Conservation (phyloP, 345 rosid species). For the Microthlaspi erraticum region DNA sequence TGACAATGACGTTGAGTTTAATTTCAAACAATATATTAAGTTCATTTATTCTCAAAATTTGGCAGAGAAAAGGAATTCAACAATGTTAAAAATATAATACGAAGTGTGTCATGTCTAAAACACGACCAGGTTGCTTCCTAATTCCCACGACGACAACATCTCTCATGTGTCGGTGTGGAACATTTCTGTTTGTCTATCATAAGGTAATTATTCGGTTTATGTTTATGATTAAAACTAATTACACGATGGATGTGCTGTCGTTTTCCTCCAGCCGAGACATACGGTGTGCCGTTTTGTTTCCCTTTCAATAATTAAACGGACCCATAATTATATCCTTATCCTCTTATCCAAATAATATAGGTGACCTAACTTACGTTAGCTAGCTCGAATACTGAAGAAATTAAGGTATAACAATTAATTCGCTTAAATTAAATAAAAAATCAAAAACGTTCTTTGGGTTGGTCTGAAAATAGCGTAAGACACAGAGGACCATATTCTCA, state of each 20-base stretch:
- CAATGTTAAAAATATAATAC: background rate
- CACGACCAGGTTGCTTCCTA: background rate
- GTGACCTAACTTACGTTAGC: background rate
- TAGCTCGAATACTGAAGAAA: too few species aligned
- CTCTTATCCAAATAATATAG: background rate
- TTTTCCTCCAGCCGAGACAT: background rate
- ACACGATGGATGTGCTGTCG: constrained; percentile 21
- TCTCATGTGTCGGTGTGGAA: background rate
- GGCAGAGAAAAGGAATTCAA: too few species aligned
- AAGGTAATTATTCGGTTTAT: background rate
- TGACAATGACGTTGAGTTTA: constrained; percentile 13
- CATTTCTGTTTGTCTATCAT: background rate
- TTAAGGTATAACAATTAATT: too few species aligned
- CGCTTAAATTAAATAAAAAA: too few species aligned
- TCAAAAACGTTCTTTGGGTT: too few species aligned
- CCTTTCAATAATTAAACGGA: background rate
- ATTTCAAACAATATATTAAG: background rate
- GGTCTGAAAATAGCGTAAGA: too few species aligned
- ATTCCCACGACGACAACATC: constrained; percentile 1
- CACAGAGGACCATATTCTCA: too few species aligned
- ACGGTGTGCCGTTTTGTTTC: constrained; percentile 9
- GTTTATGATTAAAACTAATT: background rate
- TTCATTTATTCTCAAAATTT: too few species aligned
- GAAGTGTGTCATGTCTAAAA: background rate
- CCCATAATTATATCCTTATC: background rate